These are phyloP conservation scores for Exophiala sp. DNA, from an alignment of 2,329 filamentous ascomycete genomes.

Conservation along the genomic window DNA sequence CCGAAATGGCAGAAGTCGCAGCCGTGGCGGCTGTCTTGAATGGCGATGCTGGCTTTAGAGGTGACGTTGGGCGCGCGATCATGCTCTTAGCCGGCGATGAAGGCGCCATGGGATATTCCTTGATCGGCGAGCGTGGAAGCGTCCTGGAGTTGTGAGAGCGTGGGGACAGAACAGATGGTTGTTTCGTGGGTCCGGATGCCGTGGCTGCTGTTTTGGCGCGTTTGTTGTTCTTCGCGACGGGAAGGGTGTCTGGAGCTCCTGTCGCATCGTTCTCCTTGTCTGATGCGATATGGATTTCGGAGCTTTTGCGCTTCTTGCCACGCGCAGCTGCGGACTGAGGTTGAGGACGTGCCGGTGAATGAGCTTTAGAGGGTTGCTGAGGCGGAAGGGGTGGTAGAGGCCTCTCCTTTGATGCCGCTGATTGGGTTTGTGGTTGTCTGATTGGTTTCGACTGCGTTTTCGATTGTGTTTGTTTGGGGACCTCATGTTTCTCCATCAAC, in stretches of 20 bases:
- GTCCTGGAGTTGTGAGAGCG: slow-evolving; percentile 77
- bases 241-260: slow-evolving; percentile 43
- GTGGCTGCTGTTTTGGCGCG: slow-evolving; percentile 35
- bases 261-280: slow-evolving; percentile 71
- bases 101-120: slow-evolving; percentile 42
- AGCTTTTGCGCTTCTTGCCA: slow-evolving; percentile 31
- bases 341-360: slow-evolving; percentile 31
- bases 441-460: slow-evolving; percentile 29
- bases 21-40: slow-evolving; percentile 45
- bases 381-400: slow-evolving; percentile 32
- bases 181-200: slow-evolving; percentile 37
- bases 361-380: slow-evolving; percentile 30
- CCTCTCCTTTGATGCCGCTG: slow-evolving; percentile 28
- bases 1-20: slow-evolving; percentile 28
- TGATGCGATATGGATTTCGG: slow-evolving; percentile 32
- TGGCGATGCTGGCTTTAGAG: slow-evolving; percentile 35
- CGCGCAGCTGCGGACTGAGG: slow-evolving; percentile 21
- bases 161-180: slow-evolving; percentile 68
- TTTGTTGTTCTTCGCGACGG: slow-evolving; percentile 65
- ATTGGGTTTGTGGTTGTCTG: slow-evolving; percentile 13
- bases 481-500: slow-evolving; percentile 43
- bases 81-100: slow-evolving; percentile 37
- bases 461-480: slow-evolving; percentile 46
- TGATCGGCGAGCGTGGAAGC: slow-evolving; percentile 55
- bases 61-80: slow-evolving; percentile 53